Evolutionary conservation across 768 basidiomycete species (phyloP).

Genomic region (Tylopilus felleus): DNA sequence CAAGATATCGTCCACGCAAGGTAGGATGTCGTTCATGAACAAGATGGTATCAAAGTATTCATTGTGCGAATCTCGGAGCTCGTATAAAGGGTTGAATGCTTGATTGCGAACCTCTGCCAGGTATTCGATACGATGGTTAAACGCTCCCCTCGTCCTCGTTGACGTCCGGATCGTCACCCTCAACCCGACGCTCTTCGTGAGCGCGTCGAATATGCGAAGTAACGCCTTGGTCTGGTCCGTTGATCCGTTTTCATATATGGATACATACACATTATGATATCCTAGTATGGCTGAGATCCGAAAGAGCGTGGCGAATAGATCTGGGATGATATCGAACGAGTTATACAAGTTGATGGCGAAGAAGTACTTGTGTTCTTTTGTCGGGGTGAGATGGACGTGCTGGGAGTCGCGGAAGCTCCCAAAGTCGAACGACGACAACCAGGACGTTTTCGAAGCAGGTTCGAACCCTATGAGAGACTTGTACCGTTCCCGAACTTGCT

Average conservation of each 20-base stretch:
- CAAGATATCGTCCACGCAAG: conserved; percentile 95
- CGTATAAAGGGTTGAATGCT: conserved; percentile 93
- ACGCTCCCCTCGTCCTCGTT: conserved; percentile 88
- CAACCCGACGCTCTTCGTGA: conserved; percentile 86
- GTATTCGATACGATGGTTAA: conserved; percentile 99
- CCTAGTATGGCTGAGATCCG: conserved; percentile 88
- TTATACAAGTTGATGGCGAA: conserved; percentile 99
- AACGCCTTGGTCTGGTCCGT: conserved; percentile 97
- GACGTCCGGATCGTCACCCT: conserved; percentile 92
- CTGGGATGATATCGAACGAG: conserved; percentile 97
- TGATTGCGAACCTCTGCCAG: conserved; percentile 99
- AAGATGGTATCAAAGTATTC: conserved; percentile 96
- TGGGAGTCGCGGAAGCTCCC: conserved; percentile 40
- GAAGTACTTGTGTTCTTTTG: conserved; percentile 92
- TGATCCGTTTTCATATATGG: conserved; percentile 99
- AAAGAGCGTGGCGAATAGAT: conserved; percentile 95
- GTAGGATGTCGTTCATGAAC: conserved; percentile 99
- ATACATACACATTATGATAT: conserved; percentile 97
- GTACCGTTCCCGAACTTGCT: conserved; percentile 87
- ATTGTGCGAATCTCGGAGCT: conserved; percentile 85
- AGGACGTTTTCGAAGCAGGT: conserved; percentile 53
- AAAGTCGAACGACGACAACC: conserved; percentile 56
- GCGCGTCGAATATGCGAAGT: conserved; percentile 89
- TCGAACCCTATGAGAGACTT: conserved; percentile 77
- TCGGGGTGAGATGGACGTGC: conserved; percentile 35